Evolutionary conservation across 108 stramenopile genomes (phyloP), one percentile per base, ranked within the genome.

Genomic region (Parmales sp.): DNA sequence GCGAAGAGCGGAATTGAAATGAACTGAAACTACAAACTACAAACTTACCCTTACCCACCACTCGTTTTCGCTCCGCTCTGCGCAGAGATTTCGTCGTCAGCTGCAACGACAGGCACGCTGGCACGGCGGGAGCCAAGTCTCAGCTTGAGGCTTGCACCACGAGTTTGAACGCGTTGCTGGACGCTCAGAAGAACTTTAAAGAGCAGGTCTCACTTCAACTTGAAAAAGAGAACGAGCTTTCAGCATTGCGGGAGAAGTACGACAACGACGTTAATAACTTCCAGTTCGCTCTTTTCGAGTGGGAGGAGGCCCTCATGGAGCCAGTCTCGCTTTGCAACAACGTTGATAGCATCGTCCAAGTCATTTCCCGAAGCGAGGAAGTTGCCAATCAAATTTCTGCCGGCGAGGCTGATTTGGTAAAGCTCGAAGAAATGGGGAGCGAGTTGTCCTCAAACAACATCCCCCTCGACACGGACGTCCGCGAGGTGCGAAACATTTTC

Each of bases 241-340:
- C 36, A 13, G 54, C 28, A 1, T 28, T 60, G 54, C 29, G 36
- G 54, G 54, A 60, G 54, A 34, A 60, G 4, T 60, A 19, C 26
- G 54, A 19, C 29, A 34, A 13, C 4, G 54, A 28, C 3, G 6
- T 60, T 13, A 13, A 18, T 3, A 60, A 60, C 26, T 60, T 19
- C 31, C 31, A 60, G 54, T 60, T 60, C 54, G 54, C 29, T 4
- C 28, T 60, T 3, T 60, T 60, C 54, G 54, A 60, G 54, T 11
- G 11, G 16, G 31, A 60, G 54, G 54, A 60, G 54, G 54, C 54
- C 31, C 28, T 60, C n/a, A 28, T 60, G 26, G 54, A 60, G 54
- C 54, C 54, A 28, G 36, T 60, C 8, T 60, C 54, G 26, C 16
- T 60, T 4, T 60, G 54, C 54, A 60, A 60, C 54, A 19, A 11